A percentile compares a stretch with the other conserved stretches of the same genome.
Conservation (phyloP, 129 eudicot genomes). For the Escallonia herrerae region DNA sequence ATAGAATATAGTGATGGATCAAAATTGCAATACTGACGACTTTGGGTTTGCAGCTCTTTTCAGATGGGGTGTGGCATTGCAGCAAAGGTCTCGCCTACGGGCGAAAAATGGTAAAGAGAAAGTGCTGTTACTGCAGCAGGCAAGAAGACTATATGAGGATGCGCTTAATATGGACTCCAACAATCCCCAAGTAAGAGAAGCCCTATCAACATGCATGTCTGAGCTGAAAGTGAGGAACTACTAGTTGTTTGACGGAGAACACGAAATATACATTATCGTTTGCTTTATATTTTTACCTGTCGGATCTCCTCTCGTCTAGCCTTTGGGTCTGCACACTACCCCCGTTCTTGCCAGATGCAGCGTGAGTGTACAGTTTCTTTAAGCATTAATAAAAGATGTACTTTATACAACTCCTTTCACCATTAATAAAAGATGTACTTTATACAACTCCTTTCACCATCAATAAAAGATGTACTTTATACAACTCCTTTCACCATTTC, state of each 20-base stretch:
- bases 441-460: too few species aligned
- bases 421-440: too few species aligned
- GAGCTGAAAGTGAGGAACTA: constrained; percentile 54
- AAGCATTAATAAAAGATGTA: too few species aligned
- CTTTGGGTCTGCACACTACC: too few species aligned
- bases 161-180: constrained; percentile 77
- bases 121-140: constrained; percentile 80
- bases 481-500: too few species aligned
- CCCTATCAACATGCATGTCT: constrained; percentile 61
- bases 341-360: too few species aligned
- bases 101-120: constrained; percentile 70
- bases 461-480: too few species aligned
- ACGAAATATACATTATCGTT: too few species aligned
- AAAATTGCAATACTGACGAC: neutral
- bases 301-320: too few species aligned
- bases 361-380: too few species aligned
- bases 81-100: constrained; percentile 82
- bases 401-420: too few species aligned
- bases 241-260: constrained; percentile 2
- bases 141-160: constrained; percentile 82
- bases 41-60: constrained; percentile 72
- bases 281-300: too few species aligned
- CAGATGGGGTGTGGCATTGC: constrained; percentile 90
- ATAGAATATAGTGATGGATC: neutral
- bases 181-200: constrained; percentile 59